Conservation (phyloP, 2,329 filamentous ascomycete genomes). For the Ambrosiella beaveri region DNA sequence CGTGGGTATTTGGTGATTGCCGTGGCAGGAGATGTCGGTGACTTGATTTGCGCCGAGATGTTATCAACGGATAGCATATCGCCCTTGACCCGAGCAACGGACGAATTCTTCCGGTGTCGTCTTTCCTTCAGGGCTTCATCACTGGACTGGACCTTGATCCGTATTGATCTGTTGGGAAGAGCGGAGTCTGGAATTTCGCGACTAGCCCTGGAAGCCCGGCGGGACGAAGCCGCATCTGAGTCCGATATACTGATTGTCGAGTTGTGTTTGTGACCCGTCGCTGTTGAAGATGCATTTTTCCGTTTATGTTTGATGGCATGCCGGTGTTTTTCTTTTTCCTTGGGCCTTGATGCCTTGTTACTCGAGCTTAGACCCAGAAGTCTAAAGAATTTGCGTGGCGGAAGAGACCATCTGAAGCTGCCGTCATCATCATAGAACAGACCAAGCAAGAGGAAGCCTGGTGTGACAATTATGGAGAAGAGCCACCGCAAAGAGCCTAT, state of each 20-base stretch:
- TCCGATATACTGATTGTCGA: conserved; percentile 9
- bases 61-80: conserved; percentile 21
- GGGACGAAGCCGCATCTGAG: conserved; percentile 6
- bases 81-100: conserved; percentile 14
- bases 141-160: conserved; percentile 66
- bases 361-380: conserved; percentile 1
- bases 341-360: not conserved
- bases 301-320: conserved; percentile 2
- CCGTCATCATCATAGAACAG: conserved; percentile 71
- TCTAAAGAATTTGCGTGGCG: conserved; percentile 45
- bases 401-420: conserved; percentile 59
- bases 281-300: conserved; percentile 1
- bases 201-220: conserved; percentile 3
- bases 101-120: conserved; percentile 44
- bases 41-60: conserved; percentile 72
- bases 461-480: conserved; percentile 59
- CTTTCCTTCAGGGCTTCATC: conserved; percentile 59
- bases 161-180: conserved; percentile 48
- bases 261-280: conserved; percentile 23
- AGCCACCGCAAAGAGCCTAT: conserved; percentile 64
- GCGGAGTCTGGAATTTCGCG: not conserved
- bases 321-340: conserved; percentile 1
- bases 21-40: conserved; percentile 67
- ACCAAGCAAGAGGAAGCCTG: conserved; percentile 65
- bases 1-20: conserved; percentile 79